These are phyloP conservation scores for Phytophthora pistaciae DNA, from an alignment of 352 stramenopile genomes.

Conservation along the genomic window DNA sequence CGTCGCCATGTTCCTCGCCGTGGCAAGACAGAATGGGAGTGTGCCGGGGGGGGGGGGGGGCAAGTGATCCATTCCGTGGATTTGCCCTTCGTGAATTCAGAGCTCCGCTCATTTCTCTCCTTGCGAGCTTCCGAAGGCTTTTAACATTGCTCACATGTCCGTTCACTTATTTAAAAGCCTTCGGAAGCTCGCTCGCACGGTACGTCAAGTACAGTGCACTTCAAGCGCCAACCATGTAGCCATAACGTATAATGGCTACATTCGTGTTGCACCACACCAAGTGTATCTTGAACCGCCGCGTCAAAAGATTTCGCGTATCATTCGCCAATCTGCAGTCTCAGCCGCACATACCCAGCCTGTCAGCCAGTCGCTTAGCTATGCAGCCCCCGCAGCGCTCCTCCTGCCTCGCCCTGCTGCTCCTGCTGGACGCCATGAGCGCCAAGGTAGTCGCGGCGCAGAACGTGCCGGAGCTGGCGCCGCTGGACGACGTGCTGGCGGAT, in stretches of 20 bases:
- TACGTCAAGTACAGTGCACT: no score
- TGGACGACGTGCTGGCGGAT: slow-evolving; percentile 17
- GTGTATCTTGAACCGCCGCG: slow-evolving; percentile 22
- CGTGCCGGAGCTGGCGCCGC: slow-evolving; percentile 17
- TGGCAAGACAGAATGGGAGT: background rate
- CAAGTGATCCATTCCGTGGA: background rate
- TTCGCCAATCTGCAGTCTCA: slow-evolving; percentile 5
- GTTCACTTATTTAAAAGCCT: no score
- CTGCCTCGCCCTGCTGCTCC: background rate
- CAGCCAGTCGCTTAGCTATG: background rate
- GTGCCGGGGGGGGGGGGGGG: background rate
- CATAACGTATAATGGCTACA: background rate
- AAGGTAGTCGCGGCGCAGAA: background rate
- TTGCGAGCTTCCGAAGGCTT: no score
- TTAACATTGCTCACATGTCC: no score
- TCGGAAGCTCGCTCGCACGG: no score
- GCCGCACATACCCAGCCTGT: background rate
- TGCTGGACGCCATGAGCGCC: background rate
- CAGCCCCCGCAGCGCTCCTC: background rate
- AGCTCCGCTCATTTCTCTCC: background rate
- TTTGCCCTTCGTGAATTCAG: background rate
- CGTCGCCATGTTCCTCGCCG: background rate
- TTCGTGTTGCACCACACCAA: background rate
- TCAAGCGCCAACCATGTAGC: no score
- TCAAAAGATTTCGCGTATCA: slow-evolving; percentile 15